Conservation (phyloP, 495 filamentous ascomycete species). For the Aspergillus incahuasiensis region DNA sequence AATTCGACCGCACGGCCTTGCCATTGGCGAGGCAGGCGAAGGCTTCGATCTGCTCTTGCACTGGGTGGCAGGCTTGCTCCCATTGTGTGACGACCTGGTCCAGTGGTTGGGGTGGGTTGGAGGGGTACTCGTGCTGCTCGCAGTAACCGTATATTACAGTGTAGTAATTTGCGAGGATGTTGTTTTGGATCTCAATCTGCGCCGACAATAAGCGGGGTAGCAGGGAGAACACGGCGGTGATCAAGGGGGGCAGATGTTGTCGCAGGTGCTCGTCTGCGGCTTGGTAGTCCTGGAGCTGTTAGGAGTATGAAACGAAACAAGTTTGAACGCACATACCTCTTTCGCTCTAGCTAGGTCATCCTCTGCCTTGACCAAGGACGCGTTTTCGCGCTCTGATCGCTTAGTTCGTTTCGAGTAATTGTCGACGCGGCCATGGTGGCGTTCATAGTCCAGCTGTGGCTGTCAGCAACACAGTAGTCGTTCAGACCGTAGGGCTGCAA, state of each 20-base stretch:
- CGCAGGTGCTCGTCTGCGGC: conserved; percentile 78
- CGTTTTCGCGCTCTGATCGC: conserved; percentile 73
- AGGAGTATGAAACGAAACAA: neutral
- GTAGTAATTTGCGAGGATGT: conserved; percentile 78
- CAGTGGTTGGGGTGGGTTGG: conserved; percentile 63
- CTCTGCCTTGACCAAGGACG: conserved; percentile 70
- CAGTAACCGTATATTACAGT: conserved; percentile 78
- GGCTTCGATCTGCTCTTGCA: conserved; percentile 69
- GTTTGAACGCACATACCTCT: conserved; percentile 47
- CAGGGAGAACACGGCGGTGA: conserved; percentile 69
- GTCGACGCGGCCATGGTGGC: conserved; percentile 68
- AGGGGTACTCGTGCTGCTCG: conserved; percentile 63
- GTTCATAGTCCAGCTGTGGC: conserved; percentile 70
- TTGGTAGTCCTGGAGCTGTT: conserved; percentile 61
- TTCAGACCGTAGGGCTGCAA: neutral
- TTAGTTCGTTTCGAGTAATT: conserved; percentile 66
- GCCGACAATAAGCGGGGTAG: conserved; percentile 70
- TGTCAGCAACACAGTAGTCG: neutral
- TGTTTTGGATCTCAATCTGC: conserved; percentile 78
- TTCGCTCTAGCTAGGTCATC: conserved; percentile 63
- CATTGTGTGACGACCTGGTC: conserved; percentile 67
- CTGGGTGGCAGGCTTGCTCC: conserved; percentile 59
- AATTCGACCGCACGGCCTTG: conserved; percentile 63
- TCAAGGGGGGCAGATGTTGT: conserved; percentile 68
- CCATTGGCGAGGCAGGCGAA: conserved; percentile 65